These are phyloP conservation scores for Mycena galericulata DNA, from an alignment of 768 basidiomycete genomes.

Conservation along the genomic window DNA sequence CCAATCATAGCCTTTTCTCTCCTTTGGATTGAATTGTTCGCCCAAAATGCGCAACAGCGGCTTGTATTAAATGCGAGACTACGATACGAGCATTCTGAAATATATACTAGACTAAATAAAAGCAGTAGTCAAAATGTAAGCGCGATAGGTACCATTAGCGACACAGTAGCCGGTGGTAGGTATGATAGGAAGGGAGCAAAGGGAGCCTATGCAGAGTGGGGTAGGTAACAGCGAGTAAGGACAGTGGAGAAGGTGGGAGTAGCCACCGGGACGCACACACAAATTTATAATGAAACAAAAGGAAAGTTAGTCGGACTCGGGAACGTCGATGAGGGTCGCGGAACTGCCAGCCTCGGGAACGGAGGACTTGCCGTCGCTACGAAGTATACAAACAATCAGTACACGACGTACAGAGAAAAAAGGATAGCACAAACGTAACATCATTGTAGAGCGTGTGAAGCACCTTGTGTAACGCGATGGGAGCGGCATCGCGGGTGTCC, in stretches of 20 bases:
- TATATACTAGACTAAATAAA: too few species aligned
- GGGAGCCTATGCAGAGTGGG: too few species aligned
- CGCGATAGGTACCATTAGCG: too few species aligned
- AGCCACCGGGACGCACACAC: too few species aligned
- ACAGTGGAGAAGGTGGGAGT: not conserved
- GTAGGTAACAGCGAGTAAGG: not conserved
- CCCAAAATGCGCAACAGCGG: too few species aligned
- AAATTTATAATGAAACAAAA: not conserved
- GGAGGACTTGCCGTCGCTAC: too few species aligned
- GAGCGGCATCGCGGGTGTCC: not conserved
- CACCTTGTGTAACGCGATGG: not conserved
- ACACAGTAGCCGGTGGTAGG: too few species aligned
- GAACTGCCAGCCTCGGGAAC: conserved; percentile 22
- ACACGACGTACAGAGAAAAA: not conserved
- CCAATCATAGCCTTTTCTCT: not conserved
- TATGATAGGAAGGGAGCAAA: too few species aligned
- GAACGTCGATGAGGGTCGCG: conserved; percentile 17
- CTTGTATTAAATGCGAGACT: too few species aligned
- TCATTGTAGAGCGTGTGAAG: conserved; percentile 14
- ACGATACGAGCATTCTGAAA: too few species aligned
- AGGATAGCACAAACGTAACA: not conserved
- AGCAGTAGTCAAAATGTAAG: too few species aligned
- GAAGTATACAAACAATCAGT: not conserved
- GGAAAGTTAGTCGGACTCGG: conserved; percentile 16
- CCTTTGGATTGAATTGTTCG: not conserved